Evolutionary conservation across 768 basidiomycete species (phyloP).

Genomic region (Suillus spraguei): DNA sequence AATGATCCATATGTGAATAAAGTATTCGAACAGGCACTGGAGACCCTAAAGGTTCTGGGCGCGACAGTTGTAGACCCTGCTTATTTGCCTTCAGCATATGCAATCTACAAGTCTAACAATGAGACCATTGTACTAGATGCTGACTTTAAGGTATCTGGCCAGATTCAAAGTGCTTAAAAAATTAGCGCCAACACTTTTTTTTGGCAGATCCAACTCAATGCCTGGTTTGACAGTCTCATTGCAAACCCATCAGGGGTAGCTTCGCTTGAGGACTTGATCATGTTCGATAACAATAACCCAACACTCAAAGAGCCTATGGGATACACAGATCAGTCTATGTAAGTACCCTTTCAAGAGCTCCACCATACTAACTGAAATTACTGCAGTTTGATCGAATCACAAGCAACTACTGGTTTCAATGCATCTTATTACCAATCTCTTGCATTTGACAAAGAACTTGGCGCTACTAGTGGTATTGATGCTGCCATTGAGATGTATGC

Average conservation of each 20-base stretch:
- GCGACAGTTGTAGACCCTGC: slow-evolving; percentile 64
- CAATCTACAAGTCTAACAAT: slow-evolving; percentile 49
- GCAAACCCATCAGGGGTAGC: slow-evolving; percentile 62
- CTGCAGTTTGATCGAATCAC: slow-evolving; percentile 24
- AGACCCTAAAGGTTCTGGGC: slow-evolving; percentile 39
- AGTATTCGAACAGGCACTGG: slow-evolving; percentile 44
- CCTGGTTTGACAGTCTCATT: slow-evolving; percentile 47
- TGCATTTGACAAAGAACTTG: slow-evolving; percentile 48
- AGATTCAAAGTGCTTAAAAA: neutral
- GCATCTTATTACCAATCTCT: slow-evolving; percentile 46
- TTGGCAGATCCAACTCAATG: slow-evolving; percentile 53
- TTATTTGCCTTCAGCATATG: slow-evolving; percentile 58
- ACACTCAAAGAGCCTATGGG: slow-evolving; percentile 45
- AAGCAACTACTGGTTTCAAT: slow-evolving; percentile 31
- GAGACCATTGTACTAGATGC: slow-evolving; percentile 55
- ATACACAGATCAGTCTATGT: slow-evolving; percentile 38
- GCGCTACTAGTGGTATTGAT: slow-evolving; percentile 56
- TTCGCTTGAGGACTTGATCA: slow-evolving; percentile 58
- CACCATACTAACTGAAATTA: slow-evolving; percentile 14
- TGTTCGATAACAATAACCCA: slow-evolving; percentile 54
- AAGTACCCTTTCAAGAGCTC: slow-evolving; percentile 11
- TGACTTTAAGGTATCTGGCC: slow-evolving; percentile 59
- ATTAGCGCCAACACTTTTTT: neutral
- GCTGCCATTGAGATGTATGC: slow-evolving; percentile 46
- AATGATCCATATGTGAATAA: slow-evolving; percentile 34